These are phyloP conservation scores for Suillus hirtellus DNA, from an alignment of 768 basidiomycete genomes.

Conservation along the genomic window DNA sequence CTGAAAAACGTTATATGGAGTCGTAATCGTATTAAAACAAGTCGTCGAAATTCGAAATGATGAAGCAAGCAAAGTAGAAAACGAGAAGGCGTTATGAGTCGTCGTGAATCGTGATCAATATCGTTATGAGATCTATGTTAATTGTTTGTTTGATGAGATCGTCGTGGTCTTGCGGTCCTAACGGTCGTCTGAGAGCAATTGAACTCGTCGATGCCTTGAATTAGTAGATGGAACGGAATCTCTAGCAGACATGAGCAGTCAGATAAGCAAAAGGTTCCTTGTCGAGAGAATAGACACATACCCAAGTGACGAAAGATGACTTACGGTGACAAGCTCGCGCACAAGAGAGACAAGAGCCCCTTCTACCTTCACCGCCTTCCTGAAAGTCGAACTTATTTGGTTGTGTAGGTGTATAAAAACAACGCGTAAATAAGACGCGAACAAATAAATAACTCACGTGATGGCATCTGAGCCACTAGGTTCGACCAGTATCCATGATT, in stretches of 20 bases:
- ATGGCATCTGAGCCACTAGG: neutral
- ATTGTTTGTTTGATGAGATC: constrained; percentile 18
- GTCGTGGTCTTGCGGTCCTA: constrained; percentile 20
- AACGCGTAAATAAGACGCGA: constrained; percentile 34
- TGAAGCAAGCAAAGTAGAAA: constrained; percentile 10
- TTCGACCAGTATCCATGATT: neutral
- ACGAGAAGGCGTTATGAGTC: constrained; percentile 6
- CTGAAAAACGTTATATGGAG: constrained; percentile 28
- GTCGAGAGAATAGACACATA: constrained; percentile 13
- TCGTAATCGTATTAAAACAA: constrained; percentile 28
- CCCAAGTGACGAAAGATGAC: constrained; percentile 26
- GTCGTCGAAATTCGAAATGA: constrained; percentile 18
- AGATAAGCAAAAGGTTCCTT: neutral
- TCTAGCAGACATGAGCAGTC: constrained; percentile 8
- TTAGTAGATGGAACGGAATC: constrained; percentile 21
- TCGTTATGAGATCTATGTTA: constrained; percentile 18
- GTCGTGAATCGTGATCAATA: constrained; percentile 30
- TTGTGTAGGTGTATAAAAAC: constrained; percentile 29
- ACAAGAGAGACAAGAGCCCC: constrained; percentile 19
- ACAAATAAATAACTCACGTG: constrained; percentile 21
- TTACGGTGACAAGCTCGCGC: constrained; percentile 28
- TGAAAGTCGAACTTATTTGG: constrained; percentile 37
- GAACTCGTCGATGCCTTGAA: constrained; percentile 24
- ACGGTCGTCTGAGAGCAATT: constrained; percentile 17
- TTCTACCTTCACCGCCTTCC: constrained; percentile 5